Percentiles rank a stretch among this genome's conserved stretches.
Conservation (phyloP, 2,329 filamentous ascomycete genomes). For the Cadophora gregata region DNA sequence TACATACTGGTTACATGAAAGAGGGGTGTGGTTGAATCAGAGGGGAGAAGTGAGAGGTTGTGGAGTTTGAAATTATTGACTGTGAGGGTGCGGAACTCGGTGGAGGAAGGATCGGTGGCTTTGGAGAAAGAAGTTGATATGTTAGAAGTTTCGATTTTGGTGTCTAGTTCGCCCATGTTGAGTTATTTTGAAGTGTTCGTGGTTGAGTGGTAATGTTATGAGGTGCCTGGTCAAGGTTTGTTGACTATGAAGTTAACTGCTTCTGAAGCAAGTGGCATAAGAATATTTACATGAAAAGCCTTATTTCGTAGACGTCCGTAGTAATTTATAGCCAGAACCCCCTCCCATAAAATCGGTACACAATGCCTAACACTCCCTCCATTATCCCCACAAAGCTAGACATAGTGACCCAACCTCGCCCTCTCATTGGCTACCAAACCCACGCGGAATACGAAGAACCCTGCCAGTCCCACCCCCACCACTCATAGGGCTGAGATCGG, state of each 20-base stretch:
- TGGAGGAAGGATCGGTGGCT: background rate
- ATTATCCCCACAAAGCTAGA: background rate
- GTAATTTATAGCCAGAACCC: too few relatives aligned
- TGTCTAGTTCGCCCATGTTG: background rate
- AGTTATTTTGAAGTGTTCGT: background rate
- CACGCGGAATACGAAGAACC: background rate
- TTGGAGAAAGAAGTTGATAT: background rate
- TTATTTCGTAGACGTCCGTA: too few relatives aligned
- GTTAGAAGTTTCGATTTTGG: background rate
- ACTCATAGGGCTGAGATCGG: constrained; percentile 3
- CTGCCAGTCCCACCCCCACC: background rate
- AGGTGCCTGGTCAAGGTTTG: background rate
- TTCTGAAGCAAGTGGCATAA: too few relatives aligned
- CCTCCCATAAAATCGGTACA: background rate
- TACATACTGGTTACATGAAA: constrained; percentile 21
- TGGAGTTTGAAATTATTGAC: background rate
- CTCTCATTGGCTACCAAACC: background rate
- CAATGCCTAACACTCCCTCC: constrained; percentile 1
- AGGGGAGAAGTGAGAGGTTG: background rate
- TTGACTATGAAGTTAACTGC: background rate
- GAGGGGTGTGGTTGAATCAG: background rate
- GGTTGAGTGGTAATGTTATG: background rate
- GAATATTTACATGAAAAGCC: too few relatives aligned
- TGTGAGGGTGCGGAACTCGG: background rate
- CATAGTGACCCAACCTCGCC: background rate